Conservation (phyloP, 306 rosid species). For the Psophocarpus tetragonolobus region DNA sequence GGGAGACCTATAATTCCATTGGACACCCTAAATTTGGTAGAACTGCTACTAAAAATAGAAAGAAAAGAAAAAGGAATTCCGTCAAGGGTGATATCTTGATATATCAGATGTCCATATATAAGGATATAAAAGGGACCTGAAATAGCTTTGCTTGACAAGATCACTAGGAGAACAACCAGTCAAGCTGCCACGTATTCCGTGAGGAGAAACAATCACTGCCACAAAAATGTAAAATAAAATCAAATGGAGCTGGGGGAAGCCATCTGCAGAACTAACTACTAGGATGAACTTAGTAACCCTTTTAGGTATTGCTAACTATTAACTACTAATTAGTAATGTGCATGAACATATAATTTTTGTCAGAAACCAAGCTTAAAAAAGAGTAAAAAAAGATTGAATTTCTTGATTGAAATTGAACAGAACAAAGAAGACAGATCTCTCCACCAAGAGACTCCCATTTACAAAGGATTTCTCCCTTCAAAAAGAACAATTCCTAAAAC, state of each 20-base stretch:
- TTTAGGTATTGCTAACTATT: not conserved
- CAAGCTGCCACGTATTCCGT: conserved; percentile 95
- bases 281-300: conserved; percentile 28
- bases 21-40: conserved; percentile 68
- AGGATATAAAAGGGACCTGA: conserved; percentile 55
- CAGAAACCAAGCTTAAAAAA: not conserved
- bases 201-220: conserved; percentile 94
- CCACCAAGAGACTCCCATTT: not conserved
- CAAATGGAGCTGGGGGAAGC: conserved; percentile 33
- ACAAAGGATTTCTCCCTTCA: not conserved
- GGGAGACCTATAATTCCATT: conserved; percentile 81
- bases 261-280: conserved; percentile 3
- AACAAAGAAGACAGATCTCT: not conserved
- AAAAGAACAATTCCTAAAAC: not conserved
- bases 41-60: conserved; percentile 48
- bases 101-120: conserved; percentile 21
- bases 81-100: conserved; percentile 22
- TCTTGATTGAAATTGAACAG: not conserved
- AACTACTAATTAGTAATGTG: conserved; percentile 5
- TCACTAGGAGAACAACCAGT: conserved; percentile 93
- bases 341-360: conserved; percentile 16
- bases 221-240: conserved; percentile 31
- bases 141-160: conserved; percentile 84
- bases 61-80: conserved; percentile 17
- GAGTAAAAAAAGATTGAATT: not conserved